Evolutionary conservation across 306 rosid species (phyloP).

Genomic region (Glycine tomentella): DNA sequence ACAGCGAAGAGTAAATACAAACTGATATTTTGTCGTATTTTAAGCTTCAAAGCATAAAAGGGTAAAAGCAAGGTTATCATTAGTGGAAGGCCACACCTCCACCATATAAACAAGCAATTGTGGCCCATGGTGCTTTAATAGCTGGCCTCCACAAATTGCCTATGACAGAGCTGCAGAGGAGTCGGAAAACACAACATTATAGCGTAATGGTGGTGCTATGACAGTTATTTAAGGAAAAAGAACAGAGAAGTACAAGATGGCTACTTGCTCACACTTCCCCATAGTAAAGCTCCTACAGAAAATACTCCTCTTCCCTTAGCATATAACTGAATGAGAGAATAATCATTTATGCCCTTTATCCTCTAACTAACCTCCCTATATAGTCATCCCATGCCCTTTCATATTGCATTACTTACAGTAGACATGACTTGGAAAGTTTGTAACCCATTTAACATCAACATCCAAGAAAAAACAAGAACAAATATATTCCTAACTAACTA

Average conservation of each 20-base stretch:
- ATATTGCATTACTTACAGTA: no score
- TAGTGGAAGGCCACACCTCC: no score
- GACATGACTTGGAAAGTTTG: constrained; percentile 15
- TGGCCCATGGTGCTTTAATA: no score
- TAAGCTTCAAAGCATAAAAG: constrained; percentile 15
- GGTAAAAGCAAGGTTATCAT: no score
- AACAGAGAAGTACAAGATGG: not conserved
- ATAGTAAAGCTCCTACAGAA: not conserved
- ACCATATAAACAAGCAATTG: no score
- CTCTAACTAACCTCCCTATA: not conserved
- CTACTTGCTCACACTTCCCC: not conserved
- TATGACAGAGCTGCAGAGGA: no score
- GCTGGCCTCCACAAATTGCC: no score
- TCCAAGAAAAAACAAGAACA: not conserved
- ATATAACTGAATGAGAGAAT: not conserved
- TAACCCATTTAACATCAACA: constrained; percentile 31
- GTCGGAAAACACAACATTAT: no score
- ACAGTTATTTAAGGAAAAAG: not conserved
- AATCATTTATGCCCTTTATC: not conserved
- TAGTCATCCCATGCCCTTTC: no score
- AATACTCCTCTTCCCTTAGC: not conserved
- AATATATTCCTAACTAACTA: constrained; percentile 28
- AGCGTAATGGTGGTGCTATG: no score
- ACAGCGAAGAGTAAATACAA: not conserved
- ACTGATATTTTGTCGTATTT: not conserved